These are phyloP conservation scores for Ogataea hybrid DNA, from an alignment of 1,139 yeast species.

Conservation along the genomic window DNA sequence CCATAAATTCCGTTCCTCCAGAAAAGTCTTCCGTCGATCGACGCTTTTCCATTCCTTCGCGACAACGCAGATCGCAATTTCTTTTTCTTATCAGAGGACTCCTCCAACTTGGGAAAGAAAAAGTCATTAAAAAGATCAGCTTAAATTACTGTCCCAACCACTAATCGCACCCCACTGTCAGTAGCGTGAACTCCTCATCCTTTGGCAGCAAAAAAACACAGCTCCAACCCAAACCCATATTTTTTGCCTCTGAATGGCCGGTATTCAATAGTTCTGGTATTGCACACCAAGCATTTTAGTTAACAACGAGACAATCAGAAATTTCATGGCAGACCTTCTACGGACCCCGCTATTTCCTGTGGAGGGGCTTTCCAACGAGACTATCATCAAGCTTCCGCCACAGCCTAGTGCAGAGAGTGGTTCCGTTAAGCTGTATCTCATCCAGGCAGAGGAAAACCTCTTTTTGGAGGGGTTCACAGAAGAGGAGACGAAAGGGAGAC, in stretches of 20 bases:
- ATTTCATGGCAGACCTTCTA: slow-evolving; percentile 19
- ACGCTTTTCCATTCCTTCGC: background rate
- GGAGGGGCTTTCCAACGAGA: slow-evolving; percentile 32
- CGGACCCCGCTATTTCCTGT: slow-evolving; percentile 33
- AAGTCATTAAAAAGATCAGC: background rate
- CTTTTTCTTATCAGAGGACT: slow-evolving; percentile 1
- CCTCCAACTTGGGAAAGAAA: background rate
- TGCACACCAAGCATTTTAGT: too few species aligned
- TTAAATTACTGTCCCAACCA: too few species aligned
- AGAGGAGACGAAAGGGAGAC: slow-evolving; percentile 61
- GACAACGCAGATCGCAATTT: background rate
- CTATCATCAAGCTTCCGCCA: slow-evolving; percentile 47
- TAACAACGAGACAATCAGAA: too few species aligned
- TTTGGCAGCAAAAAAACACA: background rate
- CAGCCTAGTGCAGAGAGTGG: slow-evolving; percentile 47
- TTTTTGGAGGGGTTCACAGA: slow-evolving; percentile 80
- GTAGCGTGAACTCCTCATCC: too few species aligned
- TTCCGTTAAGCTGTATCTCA: slow-evolving; percentile 50
- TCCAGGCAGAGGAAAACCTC: slow-evolving; percentile 75
- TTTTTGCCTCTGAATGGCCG: background rate
- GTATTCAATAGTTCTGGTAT: background rate
- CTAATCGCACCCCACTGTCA: too few species aligned
- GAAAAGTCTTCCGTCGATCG: slow-evolving; percentile 4
- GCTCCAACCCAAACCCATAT: background rate
- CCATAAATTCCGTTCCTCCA: background rate